phyloP scores from a whole-genome alignment of 176 grass and related monocot genomes.

The Oryza australiensis region DNA sequence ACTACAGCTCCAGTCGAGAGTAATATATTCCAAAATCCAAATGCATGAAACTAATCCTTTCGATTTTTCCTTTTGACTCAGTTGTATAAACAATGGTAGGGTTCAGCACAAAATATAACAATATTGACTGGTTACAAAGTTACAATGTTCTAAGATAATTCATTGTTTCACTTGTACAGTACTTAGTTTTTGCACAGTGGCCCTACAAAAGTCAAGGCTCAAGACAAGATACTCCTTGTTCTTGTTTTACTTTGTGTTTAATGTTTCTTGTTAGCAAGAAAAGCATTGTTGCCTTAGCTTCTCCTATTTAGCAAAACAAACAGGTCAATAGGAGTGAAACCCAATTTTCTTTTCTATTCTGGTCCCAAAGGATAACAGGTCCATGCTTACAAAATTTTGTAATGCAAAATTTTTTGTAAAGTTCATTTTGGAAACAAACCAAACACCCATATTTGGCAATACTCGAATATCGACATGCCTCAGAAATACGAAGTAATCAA shows the following conservation, averaged over 20 bases:
- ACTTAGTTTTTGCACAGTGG: not conserved
- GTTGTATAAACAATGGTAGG: constrained; percentile 8
- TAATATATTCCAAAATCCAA: not conserved
- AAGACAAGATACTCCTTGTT: not conserved
- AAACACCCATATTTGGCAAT: not conserved
- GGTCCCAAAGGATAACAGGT: not conserved
- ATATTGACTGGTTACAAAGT: not conserved
- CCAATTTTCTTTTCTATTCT: not conserved
- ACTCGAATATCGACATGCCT: not conserved
- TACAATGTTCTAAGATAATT: not conserved
- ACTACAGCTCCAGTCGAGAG: not conserved
- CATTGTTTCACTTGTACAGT: not conserved
- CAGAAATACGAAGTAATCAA: constrained; percentile 11
- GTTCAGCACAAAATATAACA: not conserved
- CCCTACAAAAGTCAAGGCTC: not conserved
- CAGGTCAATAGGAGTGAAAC: not conserved
- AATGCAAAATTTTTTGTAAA: not conserved
- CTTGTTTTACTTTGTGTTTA: constrained; percentile 9
- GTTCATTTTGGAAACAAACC: not conserved
- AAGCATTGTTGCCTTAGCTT: not conserved
- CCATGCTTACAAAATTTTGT: not conserved
- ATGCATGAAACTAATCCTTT: not conserved
- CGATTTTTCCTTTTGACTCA: constrained; percentile 5
- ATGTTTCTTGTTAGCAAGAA: not conserved
- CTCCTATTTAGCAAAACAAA: not conserved